These are phyloP conservation scores for Golubevia pallescens DNA, from an alignment of 1,284 basidiomycete species.

Conservation along the genomic window DNA sequence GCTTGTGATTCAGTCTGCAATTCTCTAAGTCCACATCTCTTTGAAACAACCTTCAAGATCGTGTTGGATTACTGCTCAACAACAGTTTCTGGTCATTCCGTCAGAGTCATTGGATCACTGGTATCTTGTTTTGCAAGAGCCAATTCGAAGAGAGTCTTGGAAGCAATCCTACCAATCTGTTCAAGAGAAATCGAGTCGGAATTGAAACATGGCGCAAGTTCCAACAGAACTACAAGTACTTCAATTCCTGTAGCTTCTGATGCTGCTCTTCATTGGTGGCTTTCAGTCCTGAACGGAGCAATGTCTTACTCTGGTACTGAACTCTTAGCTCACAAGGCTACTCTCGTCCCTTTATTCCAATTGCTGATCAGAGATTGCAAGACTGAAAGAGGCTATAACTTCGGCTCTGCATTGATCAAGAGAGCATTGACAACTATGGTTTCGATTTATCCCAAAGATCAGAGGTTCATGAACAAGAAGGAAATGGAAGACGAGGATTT, in stretches of 20 bases:
- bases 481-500: conserved; percentile 44
- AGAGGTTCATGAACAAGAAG: conserved; percentile 46
- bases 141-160: conserved; percentile 40
- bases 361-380: conserved; percentile 27
- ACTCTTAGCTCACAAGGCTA: conserved; percentile 33
- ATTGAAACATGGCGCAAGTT: conserved; percentile 50
- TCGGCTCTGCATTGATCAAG: conserved; percentile 37
- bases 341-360: conserved; percentile 31
- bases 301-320: conserved; percentile 31
- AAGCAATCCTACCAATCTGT: conserved; percentile 40
- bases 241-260: conserved; percentile 41
- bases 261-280: conserved; percentile 54
- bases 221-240: conserved; percentile 53
- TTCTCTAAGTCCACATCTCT: conserved; percentile 43
- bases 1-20: conserved; percentile 56
- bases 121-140: conserved; percentile 56
- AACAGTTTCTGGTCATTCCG: conserved; percentile 43
- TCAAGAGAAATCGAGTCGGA: conserved; percentile 37
- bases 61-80: conserved; percentile 42
- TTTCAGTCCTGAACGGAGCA: conserved; percentile 46
- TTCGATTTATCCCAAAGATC: conserved; percentile 40
- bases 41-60: conserved; percentile 38
- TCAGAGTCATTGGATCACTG: conserved; percentile 46
- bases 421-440: conserved; percentile 35
- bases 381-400: conserved; percentile 50